A percentile compares a stretch with the other conserved stretches of the same genome.
phyloP scores from a whole-genome alignment of 208 protist species.

The Leptomonas pyrrhocoris region DNA sequence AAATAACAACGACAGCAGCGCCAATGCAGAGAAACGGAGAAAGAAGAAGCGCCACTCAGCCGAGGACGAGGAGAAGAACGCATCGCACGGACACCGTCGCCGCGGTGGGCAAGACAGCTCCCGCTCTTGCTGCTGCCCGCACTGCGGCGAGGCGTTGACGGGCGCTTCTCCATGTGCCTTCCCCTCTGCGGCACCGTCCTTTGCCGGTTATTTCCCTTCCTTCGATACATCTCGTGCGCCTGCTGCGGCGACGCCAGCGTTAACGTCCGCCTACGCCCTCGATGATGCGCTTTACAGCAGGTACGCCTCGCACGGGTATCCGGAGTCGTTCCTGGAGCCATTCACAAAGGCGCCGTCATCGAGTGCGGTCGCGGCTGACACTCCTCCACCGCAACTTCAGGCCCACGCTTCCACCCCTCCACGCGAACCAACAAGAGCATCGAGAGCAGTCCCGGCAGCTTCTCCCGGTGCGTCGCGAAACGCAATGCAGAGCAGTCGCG shows the following conservation, averaged over 20 bases:
- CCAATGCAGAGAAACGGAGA: not conserved
- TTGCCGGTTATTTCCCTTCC: not conserved
- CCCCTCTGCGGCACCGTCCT: not conserved
- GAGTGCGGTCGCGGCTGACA: not conserved
- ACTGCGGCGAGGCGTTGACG: not conserved
- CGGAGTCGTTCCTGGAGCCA: not conserved
- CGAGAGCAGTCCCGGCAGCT: too few relatives aligned
- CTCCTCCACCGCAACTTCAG: not conserved
- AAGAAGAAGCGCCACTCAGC: not conserved
- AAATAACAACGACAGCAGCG: not conserved
- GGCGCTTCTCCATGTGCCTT: not conserved
- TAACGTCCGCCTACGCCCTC: not conserved
- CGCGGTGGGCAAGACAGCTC: not conserved
- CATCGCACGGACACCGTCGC: not conserved
- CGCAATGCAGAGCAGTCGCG: too few relatives aligned
- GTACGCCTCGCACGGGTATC: not conserved
- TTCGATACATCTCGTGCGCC: not conserved
- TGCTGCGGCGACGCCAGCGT: not conserved
- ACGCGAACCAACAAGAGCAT: not conserved
- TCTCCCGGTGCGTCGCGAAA: too few relatives aligned
- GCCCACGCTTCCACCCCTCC: not conserved
- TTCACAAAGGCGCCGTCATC: not conserved
- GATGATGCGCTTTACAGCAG: slow-evolving; percentile 11
- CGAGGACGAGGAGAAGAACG: not conserved
- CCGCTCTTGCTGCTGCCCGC: slow-evolving; percentile 1